phyloP scores from a whole-genome alignment of 176 grass and related monocot genomes.

The Leersia perrieri region DNA sequence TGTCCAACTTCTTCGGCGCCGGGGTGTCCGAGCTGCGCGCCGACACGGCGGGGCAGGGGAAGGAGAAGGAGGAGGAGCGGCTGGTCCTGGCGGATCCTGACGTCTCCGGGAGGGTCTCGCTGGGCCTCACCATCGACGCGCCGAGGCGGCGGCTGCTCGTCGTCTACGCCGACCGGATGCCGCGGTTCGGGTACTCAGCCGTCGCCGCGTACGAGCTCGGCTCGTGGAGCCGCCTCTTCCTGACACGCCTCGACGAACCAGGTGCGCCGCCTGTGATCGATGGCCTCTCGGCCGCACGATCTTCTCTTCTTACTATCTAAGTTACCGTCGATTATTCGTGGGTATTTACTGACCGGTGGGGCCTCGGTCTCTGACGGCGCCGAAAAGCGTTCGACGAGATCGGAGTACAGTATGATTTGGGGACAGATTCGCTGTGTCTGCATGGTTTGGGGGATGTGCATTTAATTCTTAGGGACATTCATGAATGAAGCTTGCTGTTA shows the following conservation, averaged over 20 bases:
- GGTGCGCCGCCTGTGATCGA: conserved; percentile 36
- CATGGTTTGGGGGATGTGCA: neutral
- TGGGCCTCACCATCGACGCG: conserved; percentile 59
- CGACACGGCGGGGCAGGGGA: neutral
- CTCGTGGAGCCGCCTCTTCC: conserved; percentile 70
- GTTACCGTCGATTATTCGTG: neutral
- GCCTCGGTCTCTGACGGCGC: neutral
- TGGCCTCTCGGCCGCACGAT: neutral
- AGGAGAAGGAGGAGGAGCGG: conserved; percentile 42
- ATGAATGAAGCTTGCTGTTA: neutral
- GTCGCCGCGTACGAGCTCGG: conserved; percentile 80
- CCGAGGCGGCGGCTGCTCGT: conserved; percentile 56
- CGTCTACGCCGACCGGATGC: conserved; percentile 51
- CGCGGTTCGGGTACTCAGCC: conserved; percentile 46
- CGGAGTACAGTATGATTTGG: neutral
- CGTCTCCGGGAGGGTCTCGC: conserved; percentile 46
- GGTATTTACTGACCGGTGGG: conserved; percentile 5
- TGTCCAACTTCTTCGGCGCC: conserved; percentile 53
- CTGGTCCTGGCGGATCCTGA: conserved; percentile 53
- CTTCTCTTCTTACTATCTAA: no score
- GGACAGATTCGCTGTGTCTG: neutral
- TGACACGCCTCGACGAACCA: conserved; percentile 66
- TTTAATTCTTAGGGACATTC: conserved; percentile 18
- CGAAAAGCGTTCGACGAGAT: neutral
- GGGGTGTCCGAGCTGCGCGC: conserved; percentile 57